Evolutionary conservation across 345 rosid genomes (phyloP).

Genomic region (Murraya paniculata): DNA sequence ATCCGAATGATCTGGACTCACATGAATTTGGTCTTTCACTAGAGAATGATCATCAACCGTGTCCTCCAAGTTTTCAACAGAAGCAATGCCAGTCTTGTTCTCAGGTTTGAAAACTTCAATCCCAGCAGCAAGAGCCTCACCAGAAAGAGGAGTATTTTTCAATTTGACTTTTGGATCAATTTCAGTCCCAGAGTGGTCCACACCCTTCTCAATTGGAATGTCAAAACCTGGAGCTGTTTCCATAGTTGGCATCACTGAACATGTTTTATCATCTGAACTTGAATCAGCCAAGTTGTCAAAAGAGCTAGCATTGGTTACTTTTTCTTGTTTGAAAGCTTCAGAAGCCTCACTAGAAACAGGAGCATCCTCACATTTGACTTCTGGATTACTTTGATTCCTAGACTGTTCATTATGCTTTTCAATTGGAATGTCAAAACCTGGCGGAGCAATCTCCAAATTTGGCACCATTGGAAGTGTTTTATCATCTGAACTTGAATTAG

Average conservation of each 20-base stretch:
- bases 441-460: constrained; percentile 16
- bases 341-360: constrained; percentile 4
- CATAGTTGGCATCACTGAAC: constrained; percentile 4
- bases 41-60: constrained; percentile 18
- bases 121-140: constrained; percentile 19
- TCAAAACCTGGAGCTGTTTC: constrained; percentile 24
- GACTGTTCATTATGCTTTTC: constrained; percentile 19
- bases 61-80: constrained; percentile 18
- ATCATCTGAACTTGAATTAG: constrained; percentile 20
- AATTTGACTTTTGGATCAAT: constrained; percentile 13
- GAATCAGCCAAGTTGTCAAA: neutral
- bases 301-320: neutral
- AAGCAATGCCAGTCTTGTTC: constrained; percentile 18
- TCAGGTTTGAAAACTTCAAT: constrained; percentile 23
- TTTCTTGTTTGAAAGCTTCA: neutral
- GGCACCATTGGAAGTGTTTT: constrained; percentile 4
- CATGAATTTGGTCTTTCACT: constrained; percentile 9
- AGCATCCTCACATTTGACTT: constrained; percentile 9
- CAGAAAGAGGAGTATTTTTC: constrained; percentile 9
- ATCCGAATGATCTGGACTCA: constrained; percentile 13
- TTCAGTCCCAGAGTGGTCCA: constrained; percentile 15
- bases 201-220: constrained; percentile 14
- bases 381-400: constrained; percentile 9
- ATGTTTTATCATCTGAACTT: constrained; percentile 16
- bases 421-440: constrained; percentile 15